phyloP scores from a whole-genome alignment of 495 filamentous ascomycete genomes.

The Clohesyomyces aquaticus region DNA sequence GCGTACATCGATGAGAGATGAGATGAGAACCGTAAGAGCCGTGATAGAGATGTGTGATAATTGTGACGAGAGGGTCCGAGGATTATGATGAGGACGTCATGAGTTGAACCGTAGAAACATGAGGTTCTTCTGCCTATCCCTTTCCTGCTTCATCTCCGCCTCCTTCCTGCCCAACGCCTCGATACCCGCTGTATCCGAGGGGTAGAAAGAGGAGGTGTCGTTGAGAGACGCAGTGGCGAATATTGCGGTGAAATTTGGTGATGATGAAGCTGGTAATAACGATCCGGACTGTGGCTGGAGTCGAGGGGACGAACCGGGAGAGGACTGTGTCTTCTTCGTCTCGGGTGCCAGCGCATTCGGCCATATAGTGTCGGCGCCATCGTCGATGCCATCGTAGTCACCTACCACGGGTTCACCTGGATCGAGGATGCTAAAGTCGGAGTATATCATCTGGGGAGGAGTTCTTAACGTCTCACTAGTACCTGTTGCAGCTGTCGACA shows the following conservation, averaged over 20 bases:
- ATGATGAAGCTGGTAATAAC: constrained; percentile 21
- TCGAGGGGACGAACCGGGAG: not conserved
- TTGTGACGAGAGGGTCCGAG: not conserved
- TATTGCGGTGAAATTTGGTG: constrained; percentile 25
- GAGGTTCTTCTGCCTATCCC: constrained; percentile 43
- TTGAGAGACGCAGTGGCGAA: constrained; percentile 26
- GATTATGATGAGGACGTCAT: too few species aligned
- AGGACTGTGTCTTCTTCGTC: not conserved
- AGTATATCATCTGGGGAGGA: constrained; percentile 40
- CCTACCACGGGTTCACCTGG: constrained; percentile 37
- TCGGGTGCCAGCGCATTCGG: constrained; percentile 12
- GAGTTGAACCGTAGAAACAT: constrained; percentile 37
- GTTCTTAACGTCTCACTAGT: constrained; percentile 11
- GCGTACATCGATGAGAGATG: not conserved
- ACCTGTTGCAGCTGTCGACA: constrained; percentile 3
- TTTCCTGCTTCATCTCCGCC: constrained; percentile 43
- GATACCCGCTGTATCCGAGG: not conserved
- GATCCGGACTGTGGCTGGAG: not conserved
- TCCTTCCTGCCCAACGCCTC: not conserved
- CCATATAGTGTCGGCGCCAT: constrained; percentile 41
- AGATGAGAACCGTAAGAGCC: not conserved
- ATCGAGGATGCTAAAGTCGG: constrained; percentile 45
- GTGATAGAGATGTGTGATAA: not conserved
- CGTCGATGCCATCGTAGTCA: constrained; percentile 52
- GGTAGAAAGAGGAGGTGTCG: not conserved